Percentiles rank a stretch among this genome's conserved stretches.
Evolutionary conservation across 768 basidiomycete species (phyloP).

Genomic region (Calvatia gigantea): DNA sequence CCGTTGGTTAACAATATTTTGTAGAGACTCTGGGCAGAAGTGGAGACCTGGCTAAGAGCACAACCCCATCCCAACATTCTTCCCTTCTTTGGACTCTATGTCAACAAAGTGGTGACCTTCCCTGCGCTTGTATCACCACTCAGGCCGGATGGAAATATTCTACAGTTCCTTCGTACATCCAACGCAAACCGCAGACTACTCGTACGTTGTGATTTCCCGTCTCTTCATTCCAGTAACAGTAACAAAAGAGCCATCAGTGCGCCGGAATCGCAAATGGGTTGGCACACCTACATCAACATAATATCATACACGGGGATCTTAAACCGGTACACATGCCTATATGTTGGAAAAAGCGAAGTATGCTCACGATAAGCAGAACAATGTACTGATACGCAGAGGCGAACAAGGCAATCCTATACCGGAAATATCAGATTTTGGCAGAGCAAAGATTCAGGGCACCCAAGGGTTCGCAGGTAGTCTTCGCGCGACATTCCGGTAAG

Average conservation of each 20-base stretch:
- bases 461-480: constrained; percentile 1
- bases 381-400: not conserved
- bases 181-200: not conserved
- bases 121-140: constrained; percentile 6
- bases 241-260: not conserved
- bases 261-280: not conserved
- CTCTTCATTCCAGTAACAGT: not conserved
- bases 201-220: not conserved
- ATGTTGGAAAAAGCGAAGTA: too few species aligned
- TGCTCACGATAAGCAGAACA: not conserved
- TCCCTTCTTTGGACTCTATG: not conserved
- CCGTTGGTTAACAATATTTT: not conserved
- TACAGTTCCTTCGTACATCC: not conserved
- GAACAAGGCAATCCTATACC: not conserved
- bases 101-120: not conserved
- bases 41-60: not conserved
- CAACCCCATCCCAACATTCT: constrained; percentile 4
- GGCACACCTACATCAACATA: constrained; percentile 1
- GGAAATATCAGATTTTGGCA: constrained; percentile 5
- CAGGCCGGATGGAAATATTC: not conserved
- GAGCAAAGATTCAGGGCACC: not conserved
- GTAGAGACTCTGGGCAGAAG: not conserved
- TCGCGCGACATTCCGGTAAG: not conserved
- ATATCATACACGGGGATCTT: constrained; percentile 7
- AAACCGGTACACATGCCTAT: not conserved